Conservation (phyloP, 2,329 filamentous ascomycete genomes). For the Fusarium multiceps region DNA sequence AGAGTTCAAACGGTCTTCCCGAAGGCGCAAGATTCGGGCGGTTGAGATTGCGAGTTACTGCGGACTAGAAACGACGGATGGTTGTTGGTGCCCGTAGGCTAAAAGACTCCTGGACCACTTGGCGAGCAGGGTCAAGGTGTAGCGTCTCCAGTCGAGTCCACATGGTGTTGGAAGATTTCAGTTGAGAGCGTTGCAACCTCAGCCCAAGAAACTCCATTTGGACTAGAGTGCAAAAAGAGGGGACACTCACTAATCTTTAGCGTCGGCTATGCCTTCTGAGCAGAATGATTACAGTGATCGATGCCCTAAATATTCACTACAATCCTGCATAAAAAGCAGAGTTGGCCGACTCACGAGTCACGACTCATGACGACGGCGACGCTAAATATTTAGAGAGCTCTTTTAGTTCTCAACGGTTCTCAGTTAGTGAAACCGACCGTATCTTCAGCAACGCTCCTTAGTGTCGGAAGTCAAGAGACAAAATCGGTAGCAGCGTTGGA, state of each 20-base stretch:
- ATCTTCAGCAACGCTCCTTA: neutral
- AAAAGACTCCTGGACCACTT: conserved; percentile 3
- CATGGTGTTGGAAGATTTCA: conserved; percentile 1
- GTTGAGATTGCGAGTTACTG: neutral
- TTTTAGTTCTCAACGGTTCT: neutral
- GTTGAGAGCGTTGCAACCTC: neutral
- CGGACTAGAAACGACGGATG: conserved; percentile 1
- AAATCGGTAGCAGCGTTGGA: neutral
- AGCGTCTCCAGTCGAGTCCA: conserved; percentile 10
- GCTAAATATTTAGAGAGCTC: neutral
- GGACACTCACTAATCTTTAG: neutral
- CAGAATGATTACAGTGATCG: conserved; percentile 9
- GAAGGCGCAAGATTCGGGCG: conserved; percentile 8
- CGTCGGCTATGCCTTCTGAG: neutral
- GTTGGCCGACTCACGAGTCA: neutral
- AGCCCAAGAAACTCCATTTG: neutral
- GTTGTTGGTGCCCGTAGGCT: neutral
- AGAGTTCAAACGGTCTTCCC: neutral
- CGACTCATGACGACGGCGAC: neutral
- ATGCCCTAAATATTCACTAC: neutral
- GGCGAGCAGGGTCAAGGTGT: neutral
- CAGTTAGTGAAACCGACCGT: neutral
- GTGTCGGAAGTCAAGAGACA: neutral
- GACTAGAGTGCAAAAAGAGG: neutral
- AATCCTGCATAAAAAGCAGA: neutral